These are phyloP conservation scores for Pisolithus tinctorius DNA, from an alignment of 768 basidiomycete species.

Conservation along the genomic window DNA sequence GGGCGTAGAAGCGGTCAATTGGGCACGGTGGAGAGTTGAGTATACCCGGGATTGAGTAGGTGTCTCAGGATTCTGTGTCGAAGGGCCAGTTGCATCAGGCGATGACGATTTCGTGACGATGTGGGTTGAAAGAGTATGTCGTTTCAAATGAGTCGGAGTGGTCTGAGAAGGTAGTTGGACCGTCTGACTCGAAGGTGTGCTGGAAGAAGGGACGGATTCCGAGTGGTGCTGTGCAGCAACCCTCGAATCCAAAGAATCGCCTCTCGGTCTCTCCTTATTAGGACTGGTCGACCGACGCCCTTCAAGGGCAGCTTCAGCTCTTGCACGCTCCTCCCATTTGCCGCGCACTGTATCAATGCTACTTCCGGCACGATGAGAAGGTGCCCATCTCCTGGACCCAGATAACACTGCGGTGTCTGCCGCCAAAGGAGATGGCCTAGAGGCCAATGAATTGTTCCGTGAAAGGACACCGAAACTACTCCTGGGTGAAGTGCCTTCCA, in stretches of 20 bases:
- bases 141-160: constrained; percentile 48
- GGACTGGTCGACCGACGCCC: constrained; percentile 20
- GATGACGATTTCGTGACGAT: constrained; percentile 71
- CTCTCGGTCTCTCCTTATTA: constrained; percentile 8
- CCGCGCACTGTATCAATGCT: constrained; percentile 67
- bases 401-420: constrained; percentile 31
- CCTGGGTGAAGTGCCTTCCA: constrained; percentile 63
- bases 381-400: constrained; percentile 48
- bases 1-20: constrained; percentile 41
- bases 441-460: constrained; percentile 41
- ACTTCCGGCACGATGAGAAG: constrained; percentile 58
- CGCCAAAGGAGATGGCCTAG: constrained; percentile 24
- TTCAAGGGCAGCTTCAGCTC: constrained; percentile 37
- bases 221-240: constrained; percentile 2
- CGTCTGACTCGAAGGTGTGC: constrained; percentile 11
- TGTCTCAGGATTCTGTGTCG: constrained; percentile 50
- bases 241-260: constrained; percentile 4
- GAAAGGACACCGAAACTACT: constrained; percentile 44
- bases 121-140: constrained; percentile 65
- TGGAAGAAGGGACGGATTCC: constrained; percentile 8
- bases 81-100: constrained; percentile 64
- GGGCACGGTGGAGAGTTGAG: constrained; percentile 50
- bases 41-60: constrained; percentile 32
- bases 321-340: constrained; percentile 70
- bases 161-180: constrained; percentile 16